phyloP scores from a whole-genome alignment of 192 early-diverging fungal genomes.

The Coemansia sp. region DNA sequence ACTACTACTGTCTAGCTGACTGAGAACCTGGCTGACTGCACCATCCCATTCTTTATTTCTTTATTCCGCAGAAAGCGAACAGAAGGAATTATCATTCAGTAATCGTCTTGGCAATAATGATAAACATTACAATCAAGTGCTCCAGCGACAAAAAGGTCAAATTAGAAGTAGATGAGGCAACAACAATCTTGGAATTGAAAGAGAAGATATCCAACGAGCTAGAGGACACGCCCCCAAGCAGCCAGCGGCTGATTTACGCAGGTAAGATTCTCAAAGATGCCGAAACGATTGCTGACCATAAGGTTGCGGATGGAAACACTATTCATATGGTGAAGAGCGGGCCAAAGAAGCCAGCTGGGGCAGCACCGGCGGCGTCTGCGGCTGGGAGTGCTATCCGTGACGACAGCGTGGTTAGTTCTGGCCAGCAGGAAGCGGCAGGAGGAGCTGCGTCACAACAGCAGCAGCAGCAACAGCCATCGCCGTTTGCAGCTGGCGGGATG shows the following conservation, averaged over 20 bases:
- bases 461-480: neutral
- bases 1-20: too few species aligned
- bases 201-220: slow-evolving; percentile 64
- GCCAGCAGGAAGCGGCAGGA: neutral
- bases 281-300: slow-evolving; percentile 76
- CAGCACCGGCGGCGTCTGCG: slow-evolving; percentile 10
- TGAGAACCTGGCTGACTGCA: too few species aligned
- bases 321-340: slow-evolving; percentile 88
- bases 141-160: slow-evolving; percentile 20
- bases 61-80: neutral
- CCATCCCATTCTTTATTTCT: neutral
- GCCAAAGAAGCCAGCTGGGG: slow-evolving; percentile 49
- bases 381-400: slow-evolving; percentile 32
- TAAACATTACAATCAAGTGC: slow-evolving; percentile 32
- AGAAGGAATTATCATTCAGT: neutral
- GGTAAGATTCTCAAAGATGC: slow-evolving; percentile 93
- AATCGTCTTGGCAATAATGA: neutral
- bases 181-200: slow-evolving; percentile 74
- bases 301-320: slow-evolving; percentile 83
- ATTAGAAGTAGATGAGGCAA: slow-evolving; percentile 43
- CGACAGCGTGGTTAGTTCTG: neutral
- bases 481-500: slow-evolving; percentile 8
- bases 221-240: slow-evolving; percentile 63
- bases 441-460: neutral
- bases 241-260: slow-evolving; percentile 90